A percentile compares a stretch with the other conserved stretches of the same genome.
These are phyloP conservation scores for Lactarius sp. DNA, from an alignment of 768 basidiomycete species.

Conservation along the genomic window DNA sequence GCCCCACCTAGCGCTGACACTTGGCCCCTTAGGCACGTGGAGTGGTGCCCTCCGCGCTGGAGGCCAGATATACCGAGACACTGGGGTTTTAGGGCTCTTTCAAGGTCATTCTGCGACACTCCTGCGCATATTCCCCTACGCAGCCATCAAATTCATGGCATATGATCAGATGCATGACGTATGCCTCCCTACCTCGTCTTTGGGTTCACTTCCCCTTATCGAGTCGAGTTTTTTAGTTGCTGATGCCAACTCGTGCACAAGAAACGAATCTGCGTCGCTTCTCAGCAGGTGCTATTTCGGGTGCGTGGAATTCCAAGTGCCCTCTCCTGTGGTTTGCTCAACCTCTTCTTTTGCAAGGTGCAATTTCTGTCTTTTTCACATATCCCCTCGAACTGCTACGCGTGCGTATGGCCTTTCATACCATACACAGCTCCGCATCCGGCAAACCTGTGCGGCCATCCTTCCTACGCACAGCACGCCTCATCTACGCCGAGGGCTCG, in stretches of 20 bases:
- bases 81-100: conserved; percentile 75
- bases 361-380: conserved; percentile 83
- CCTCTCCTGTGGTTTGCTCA: background rate
- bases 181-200: conserved; percentile 27
- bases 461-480: conserved; percentile 48
- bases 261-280: conserved; percentile 82
- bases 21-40: conserved; percentile 64
- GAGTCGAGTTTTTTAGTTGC: conserved; percentile 42
- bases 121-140: conserved; percentile 92
- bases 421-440: conserved; percentile 33
- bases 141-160: conserved; percentile 94
- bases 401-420: conserved; percentile 91
- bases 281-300: conserved; percentile 81
- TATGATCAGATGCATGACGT: conserved; percentile 87
- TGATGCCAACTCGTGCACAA: conserved; percentile 78
- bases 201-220: background rate
- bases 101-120: conserved; percentile 97
- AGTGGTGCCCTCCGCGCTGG: conserved; percentile 78
- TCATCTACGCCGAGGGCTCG: conserved; percentile 69
- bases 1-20: background rate
- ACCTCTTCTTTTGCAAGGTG: conserved; percentile 43
- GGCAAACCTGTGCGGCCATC: conserved; percentile 36
- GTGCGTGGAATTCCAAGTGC: conserved; percentile 38
- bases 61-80: conserved; percentile 58
- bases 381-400: conserved; percentile 95